Conservation (phyloP, 2,329 filamentous ascomycete genomes). For the Xylaria sp. region DNA sequence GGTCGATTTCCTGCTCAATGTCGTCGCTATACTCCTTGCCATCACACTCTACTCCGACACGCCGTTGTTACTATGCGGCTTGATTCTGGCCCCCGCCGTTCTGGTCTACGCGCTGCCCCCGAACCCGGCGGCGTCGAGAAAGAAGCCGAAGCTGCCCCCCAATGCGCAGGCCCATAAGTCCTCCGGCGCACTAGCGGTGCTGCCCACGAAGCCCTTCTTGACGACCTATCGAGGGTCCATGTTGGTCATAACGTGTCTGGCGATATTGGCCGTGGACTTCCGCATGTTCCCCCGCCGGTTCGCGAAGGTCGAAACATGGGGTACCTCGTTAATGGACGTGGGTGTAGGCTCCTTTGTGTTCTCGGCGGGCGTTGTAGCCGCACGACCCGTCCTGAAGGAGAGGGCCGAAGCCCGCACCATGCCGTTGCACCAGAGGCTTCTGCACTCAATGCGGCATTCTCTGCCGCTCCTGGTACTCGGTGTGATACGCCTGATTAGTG, state of each 20-base stretch:
- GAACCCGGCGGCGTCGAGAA: constrained; percentile 45
- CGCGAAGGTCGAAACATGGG: constrained; percentile 99
- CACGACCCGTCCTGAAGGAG: constrained; percentile 76
- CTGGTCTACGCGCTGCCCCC: constrained; percentile 60
- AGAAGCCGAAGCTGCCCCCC: constrained; percentile 54
- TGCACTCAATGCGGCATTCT: constrained; percentile 74
- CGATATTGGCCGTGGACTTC: constrained; percentile 97
- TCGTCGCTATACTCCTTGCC: constrained; percentile 78
- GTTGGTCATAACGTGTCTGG: constrained; percentile 86
- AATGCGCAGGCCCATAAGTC: constrained; percentile 43
- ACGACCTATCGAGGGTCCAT: constrained; percentile 90
- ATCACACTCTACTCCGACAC: constrained; percentile 81
- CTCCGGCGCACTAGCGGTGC: constrained; percentile 44
- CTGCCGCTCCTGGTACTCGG: constrained; percentile 81
- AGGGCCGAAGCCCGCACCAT: constrained; percentile 53
- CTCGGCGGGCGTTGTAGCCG: constrained; percentile 87
- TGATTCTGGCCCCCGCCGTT: constrained; percentile 73
- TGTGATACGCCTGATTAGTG: constrained; percentile 77
- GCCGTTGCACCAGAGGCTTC: constrained; percentile 60
- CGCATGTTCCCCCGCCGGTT: constrained; percentile 89
- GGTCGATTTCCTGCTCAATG: constrained; percentile 87
- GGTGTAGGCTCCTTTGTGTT: constrained; percentile 98
- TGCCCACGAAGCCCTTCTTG: constrained; percentile 88
- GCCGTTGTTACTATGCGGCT: constrained; percentile 72
- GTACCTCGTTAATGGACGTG: constrained; percentile 97